These are phyloP conservation scores for Cladosporium austrohemisphaericum DNA, from an alignment of 2,329 filamentous ascomycete genomes.

Conservation along the genomic window DNA sequence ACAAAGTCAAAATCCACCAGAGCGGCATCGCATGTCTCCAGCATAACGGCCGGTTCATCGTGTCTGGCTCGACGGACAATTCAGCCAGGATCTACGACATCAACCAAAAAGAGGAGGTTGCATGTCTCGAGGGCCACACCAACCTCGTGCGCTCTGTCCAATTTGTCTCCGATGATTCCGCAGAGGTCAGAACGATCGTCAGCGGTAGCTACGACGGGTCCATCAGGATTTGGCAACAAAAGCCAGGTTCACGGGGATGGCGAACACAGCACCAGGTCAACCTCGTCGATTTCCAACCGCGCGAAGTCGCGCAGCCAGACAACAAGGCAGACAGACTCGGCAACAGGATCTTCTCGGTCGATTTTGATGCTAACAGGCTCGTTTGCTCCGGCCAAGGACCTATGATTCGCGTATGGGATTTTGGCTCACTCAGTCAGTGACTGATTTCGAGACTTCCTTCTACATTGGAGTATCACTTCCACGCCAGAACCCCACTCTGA, in stretches of 20 bases:
- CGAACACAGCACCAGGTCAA: not conserved
- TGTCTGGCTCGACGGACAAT: slow-evolving; percentile 12
- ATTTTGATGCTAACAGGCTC: not conserved
- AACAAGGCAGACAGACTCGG: slow-evolving; percentile 10
- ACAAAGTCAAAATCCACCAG: not conserved
- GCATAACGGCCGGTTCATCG: slow-evolving; percentile 5
- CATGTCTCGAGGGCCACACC: slow-evolving; percentile 13
- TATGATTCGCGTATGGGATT: not conserved
- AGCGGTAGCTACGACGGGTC: slow-evolving; percentile 11
- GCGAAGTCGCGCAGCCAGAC: not conserved
- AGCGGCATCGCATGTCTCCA: slow-evolving; percentile 9
- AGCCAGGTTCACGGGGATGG: slow-evolving; percentile 5
- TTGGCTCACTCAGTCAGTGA: not conserved
- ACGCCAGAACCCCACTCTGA: no score
- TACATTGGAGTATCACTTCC: no score
- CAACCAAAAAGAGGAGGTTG: not conserved
- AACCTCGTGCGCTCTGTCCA: slow-evolving; percentile 10
- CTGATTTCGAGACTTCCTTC: not conserved
- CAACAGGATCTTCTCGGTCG: slow-evolving; percentile 1
- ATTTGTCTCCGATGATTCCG: not conserved
- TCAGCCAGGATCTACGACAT: slow-evolving; percentile 5
- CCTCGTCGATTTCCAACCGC: not conserved
- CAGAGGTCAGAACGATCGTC: not conserved
- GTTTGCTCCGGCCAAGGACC: slow-evolving; percentile 3
- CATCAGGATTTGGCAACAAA: slow-evolving; percentile 3